Conservation (phyloP, 805 yeast species). For the Myxozyma neotropica region DNA sequence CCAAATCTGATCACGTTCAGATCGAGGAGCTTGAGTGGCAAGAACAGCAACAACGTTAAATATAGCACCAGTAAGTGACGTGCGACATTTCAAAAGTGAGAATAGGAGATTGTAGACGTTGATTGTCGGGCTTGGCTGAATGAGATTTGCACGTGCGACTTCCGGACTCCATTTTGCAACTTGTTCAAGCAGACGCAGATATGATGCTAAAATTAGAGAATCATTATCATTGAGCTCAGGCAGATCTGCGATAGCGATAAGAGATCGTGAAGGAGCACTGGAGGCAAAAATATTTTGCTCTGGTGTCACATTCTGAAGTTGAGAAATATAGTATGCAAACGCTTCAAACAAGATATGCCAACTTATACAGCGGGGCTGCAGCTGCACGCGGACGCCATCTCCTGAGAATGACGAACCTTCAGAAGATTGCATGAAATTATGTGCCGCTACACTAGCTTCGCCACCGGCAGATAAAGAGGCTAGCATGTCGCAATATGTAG, state of each 20-base stretch:
- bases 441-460: conserved; percentile 55
- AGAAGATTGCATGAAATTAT: conserved; percentile 47
- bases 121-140: conserved; percentile 4
- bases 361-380: conserved; percentile 45
- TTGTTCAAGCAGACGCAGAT: conserved; percentile 64
- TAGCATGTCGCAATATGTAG: conserved; percentile 77
- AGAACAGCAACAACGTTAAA: conserved; percentile 61
- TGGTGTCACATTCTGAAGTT: conserved; percentile 40
- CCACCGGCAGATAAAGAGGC: conserved; percentile 71
- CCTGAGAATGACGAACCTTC: conserved; percentile 20
- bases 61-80: conserved; percentile 56
- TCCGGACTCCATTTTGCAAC: conserved; percentile 50
- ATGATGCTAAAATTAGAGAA: conserved; percentile 69
- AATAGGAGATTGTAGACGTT: conserved; percentile 46
- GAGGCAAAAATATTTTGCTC: conserved; percentile 24
- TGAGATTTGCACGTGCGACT: conserved; percentile 41
- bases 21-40: conserved; percentile 49
- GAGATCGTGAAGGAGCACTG: conserved; percentile 20
- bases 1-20: conserved; percentile 62
- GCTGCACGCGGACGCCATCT: conserved; percentile 18
- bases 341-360: conserved; percentile 60
- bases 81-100: conserved; percentile 50
- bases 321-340: conserved; percentile 55
- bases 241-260: conserved; percentile 41
- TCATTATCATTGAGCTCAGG: conserved; percentile 80